Conservation (phyloP, 1,139 yeast species). For the Arxiozyma slooffiae region DNA sequence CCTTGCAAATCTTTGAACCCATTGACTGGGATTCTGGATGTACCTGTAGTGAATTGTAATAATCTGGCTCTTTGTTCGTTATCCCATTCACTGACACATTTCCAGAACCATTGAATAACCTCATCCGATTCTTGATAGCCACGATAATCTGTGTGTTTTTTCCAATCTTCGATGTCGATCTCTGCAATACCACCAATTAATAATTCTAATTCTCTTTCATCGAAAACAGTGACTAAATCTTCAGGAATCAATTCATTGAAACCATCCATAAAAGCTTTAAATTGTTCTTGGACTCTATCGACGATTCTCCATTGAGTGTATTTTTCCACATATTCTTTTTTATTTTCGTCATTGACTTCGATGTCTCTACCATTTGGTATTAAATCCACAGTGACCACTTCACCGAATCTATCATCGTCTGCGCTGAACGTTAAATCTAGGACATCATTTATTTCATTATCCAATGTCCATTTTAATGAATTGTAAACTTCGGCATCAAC, state of each 20-base stretch:
- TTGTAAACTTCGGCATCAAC: slow-evolving; percentile 95
- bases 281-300: slow-evolving; percentile 89
- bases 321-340: slow-evolving; percentile 88
- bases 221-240: slow-evolving; percentile 90
- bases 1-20: slow-evolving; percentile 98
- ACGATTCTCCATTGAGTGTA: slow-evolving; percentile 94
- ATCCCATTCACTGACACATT: slow-evolving; percentile 87
- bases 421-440: slow-evolving; percentile 86
- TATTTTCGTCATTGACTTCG: slow-evolving; percentile 89
- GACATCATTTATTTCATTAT: slow-evolving; percentile 81
- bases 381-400: slow-evolving; percentile 78
- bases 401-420: slow-evolving; percentile 95
- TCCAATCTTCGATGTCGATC: slow-evolving; percentile 97
- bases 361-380: slow-evolving; percentile 80
- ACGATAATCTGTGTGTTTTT: slow-evolving; percentile 94
- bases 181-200: slow-evolving; percentile 97
- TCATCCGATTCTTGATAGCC: slow-evolving; percentile 96
- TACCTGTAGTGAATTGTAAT: slow-evolving; percentile 95
- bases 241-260: slow-evolving; percentile 96
- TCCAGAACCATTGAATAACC: slow-evolving; percentile 98
- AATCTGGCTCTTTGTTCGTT: slow-evolving; percentile 92
- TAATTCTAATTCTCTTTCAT: slow-evolving; percentile 91
- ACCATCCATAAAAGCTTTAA: slow-evolving; percentile 91
- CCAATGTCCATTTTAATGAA: slow-evolving; percentile 90
- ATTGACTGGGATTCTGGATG: slow-evolving; percentile 96